Percentiles rank a stretch among this genome's conserved stretches.
Evolutionary conservation across 2,329 filamentous ascomycete genomes (phyloP).

Genomic region (Verticillium longisporum): DNA sequence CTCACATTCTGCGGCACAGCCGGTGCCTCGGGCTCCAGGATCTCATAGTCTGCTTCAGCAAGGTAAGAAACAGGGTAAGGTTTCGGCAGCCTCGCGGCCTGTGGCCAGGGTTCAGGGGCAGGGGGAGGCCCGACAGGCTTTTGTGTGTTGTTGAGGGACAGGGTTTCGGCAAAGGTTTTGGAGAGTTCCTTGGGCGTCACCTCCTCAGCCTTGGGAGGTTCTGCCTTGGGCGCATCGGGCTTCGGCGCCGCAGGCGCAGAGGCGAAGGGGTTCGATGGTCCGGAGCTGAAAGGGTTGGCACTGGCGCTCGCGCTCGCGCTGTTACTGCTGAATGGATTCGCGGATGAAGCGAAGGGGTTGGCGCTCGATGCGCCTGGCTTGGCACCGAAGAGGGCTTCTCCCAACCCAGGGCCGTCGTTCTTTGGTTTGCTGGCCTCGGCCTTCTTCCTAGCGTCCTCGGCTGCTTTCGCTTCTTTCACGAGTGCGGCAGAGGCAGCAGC

Average conservation of each 20-base stretch:
- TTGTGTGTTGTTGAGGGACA: slow-evolving; percentile 60
- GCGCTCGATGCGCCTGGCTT: slow-evolving; percentile 33
- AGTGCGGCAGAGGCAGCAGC: slow-evolving; percentile 18
- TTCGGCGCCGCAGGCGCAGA: slow-evolving; percentile 23
- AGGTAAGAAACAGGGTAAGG: slow-evolving; percentile 75
- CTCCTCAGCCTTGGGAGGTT: slow-evolving; percentile 11
- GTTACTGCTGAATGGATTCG: slow-evolving; percentile 56
- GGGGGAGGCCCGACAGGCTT: slow-evolving; percentile 22
- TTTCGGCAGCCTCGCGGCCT: slow-evolving; percentile 52
- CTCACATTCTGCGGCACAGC: slow-evolving; percentile 44
- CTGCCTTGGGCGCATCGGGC: slow-evolving; percentile 19
- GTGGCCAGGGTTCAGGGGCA: slow-evolving; percentile 69
- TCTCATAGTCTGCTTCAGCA: slow-evolving; percentile 87
- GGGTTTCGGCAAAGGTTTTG: slow-evolving; percentile 65
- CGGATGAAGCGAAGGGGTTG: slow-evolving; percentile 49
- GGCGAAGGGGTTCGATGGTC: slow-evolving; percentile 20
- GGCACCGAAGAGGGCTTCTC: slow-evolving; percentile 64
- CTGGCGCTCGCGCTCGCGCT: slow-evolving; percentile 24
- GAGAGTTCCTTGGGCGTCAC: slow-evolving; percentile 29
- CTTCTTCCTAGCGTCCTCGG: slow-evolving; percentile 20
- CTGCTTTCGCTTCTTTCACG: slow-evolving; percentile 21
- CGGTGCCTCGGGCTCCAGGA: slow-evolving; percentile 56
- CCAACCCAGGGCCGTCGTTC: slow-evolving; percentile 40
- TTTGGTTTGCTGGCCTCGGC: slow-evolving; percentile 22
- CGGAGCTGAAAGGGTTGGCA: slow-evolving; percentile 37